Percentiles rank a stretch among this genome's conserved stretches.
Evolutionary conservation across 805 yeast genomes (phyloP).

Genomic region (Martiniozyma abietophila): DNA sequence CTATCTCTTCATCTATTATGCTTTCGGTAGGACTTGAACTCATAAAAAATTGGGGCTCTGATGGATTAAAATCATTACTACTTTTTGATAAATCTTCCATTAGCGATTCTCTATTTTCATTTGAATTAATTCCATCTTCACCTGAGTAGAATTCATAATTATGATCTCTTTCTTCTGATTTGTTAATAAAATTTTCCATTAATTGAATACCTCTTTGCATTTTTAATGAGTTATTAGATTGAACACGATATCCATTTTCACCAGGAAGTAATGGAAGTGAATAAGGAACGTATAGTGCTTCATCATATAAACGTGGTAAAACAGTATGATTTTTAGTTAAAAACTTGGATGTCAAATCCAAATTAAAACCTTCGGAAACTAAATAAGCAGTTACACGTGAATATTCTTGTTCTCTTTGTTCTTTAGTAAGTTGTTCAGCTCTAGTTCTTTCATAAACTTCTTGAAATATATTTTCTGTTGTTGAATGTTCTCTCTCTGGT

Average conservation of each 20-base stretch:
- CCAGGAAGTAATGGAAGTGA: constrained; percentile 84
- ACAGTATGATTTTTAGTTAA: constrained; percentile 67
- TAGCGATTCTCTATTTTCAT: constrained; percentile 18
- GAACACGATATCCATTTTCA: constrained; percentile 63
- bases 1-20: constrained; percentile 14
- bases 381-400: constrained; percentile 89
- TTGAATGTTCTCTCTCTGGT: constrained; percentile 17
- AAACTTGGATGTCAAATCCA: constrained; percentile 55
- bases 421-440: constrained; percentile 53
- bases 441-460: constrained; percentile 24
- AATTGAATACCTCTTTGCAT: constrained; percentile 31
- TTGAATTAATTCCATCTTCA: constrained; percentile 36
- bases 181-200: constrained; percentile 73
- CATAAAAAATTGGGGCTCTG: constrained; percentile 87
- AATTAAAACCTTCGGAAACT: constrained; percentile 72
- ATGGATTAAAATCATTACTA: constrained; percentile 64
- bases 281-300: constrained; percentile 86
- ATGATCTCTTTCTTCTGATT: constrained; percentile 81
- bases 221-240: constrained; percentile 48
- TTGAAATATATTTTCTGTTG: constrained; percentile 28
- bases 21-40: constrained; percentile 27
- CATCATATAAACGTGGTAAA: constrained; percentile 81
- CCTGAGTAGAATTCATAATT: constrained; percentile 88
- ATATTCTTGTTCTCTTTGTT: constrained; percentile 49
- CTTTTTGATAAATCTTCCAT: constrained; percentile 5